Conservation (phyloP, 441 rosid species). For the Adansonia gregorii region DNA sequence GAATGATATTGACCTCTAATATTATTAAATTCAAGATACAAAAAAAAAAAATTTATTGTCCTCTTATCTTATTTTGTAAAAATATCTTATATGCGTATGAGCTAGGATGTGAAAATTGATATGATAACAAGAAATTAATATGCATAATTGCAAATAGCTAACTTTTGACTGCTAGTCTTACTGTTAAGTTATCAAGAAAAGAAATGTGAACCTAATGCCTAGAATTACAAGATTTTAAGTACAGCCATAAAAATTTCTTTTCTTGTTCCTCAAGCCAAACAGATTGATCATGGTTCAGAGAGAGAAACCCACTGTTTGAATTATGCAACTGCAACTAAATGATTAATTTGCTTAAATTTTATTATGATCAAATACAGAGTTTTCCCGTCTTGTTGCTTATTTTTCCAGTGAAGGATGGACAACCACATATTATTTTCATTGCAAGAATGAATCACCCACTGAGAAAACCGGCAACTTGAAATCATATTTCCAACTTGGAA, state of each 20-base stretch:
- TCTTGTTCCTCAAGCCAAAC: not conserved
- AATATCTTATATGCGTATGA: too few species aligned
- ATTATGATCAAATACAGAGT: not conserved
- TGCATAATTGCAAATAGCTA: too few species aligned
- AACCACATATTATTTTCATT: not conserved
- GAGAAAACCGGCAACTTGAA: not conserved
- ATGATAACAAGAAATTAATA: too few species aligned
- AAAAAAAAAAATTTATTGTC: too few species aligned
- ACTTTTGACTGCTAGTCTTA: not conserved
- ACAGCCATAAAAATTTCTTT: too few species aligned
- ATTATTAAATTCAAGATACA: too few species aligned
- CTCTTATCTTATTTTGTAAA: too few species aligned
- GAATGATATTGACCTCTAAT: too few species aligned
- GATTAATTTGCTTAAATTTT: not conserved
- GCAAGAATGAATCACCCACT: conserved; percentile 17
- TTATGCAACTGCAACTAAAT: not conserved
- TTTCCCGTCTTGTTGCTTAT: not conserved
- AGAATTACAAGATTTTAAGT: not conserved
- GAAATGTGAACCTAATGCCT: not conserved
- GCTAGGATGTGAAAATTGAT: too few species aligned
- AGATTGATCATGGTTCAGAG: not conserved
- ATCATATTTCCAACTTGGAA: not conserved
- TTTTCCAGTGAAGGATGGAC: not conserved
- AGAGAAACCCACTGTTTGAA: not conserved
- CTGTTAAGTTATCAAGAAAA: not conserved